Percentiles rank a stretch among this genome's conserved stretches.
Conservation (phyloP, 2,329 filamentous ascomycete genomes). For the Claviceps humidiphila region DNA sequence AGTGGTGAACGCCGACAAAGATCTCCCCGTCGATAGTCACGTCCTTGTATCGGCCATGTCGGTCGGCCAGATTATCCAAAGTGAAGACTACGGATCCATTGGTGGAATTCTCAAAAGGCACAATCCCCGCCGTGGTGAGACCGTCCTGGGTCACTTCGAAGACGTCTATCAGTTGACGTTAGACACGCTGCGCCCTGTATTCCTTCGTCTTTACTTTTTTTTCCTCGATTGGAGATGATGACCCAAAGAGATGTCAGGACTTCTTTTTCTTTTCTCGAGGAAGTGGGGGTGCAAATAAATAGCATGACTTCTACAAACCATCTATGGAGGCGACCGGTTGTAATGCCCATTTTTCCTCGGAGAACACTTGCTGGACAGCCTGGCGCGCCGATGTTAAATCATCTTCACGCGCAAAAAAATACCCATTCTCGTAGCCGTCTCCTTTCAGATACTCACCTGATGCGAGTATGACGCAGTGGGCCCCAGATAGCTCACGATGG, state of each 20-base stretch:
- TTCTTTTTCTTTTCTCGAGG: neutral
- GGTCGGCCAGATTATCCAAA: conserved; percentile 76
- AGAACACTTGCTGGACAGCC: conserved; percentile 35
- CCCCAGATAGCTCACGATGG: conserved; percentile 35
- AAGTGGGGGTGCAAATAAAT: neutral
- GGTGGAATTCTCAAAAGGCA: conserved; percentile 92
- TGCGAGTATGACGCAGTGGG: conserved; percentile 37
- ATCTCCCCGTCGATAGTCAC: conserved; percentile 70
- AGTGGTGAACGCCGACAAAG: conserved; percentile 82
- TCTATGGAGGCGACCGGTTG: conserved; percentile 39
- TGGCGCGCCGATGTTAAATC: conserved; percentile 14
- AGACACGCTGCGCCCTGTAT: neutral
- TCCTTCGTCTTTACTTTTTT: neutral
- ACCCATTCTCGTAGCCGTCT: too few species aligned
- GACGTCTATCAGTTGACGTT: conserved; percentile 42
- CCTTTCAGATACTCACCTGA: conserved; percentile 24
- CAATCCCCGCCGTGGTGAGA: conserved; percentile 57
- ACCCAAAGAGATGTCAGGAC: neutral
- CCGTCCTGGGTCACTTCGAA: conserved; percentile 65
- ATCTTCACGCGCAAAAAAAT: neutral
- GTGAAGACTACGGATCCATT: conserved; percentile 88
- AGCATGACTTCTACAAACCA: conserved; percentile 17
- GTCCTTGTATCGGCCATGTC: conserved; percentile 47
- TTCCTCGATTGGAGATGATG: neutral
- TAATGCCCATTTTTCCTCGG: conserved; percentile 32